These are phyloP conservation scores for Eutrema yunnanense DNA, from an alignment of 345 rosid species.

Conservation along the genomic window DNA sequence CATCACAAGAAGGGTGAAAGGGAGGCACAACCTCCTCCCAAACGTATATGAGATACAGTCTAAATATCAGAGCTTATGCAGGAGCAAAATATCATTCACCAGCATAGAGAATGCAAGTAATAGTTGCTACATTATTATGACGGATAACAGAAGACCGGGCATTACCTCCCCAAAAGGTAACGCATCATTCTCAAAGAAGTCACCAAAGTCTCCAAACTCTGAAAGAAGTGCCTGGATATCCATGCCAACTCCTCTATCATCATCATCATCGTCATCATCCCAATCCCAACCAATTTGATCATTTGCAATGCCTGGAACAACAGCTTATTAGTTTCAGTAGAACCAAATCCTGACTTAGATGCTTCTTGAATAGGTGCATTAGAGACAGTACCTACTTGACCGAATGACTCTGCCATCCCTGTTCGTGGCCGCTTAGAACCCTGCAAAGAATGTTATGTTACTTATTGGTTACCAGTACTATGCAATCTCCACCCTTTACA, in stretches of 20 bases:
- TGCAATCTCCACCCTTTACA: constrained; percentile 1
- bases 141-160: not conserved
- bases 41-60: not conserved
- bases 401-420: constrained; percentile 57
- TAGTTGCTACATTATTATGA: not conserved
- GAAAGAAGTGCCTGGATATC: constrained; percentile 96
- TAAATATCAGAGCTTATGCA: not conserved
- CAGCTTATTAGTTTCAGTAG: constrained; percentile 48
- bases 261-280: constrained; percentile 53
- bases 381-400: constrained; percentile 51
- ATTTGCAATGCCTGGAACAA: constrained; percentile 55
- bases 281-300: constrained; percentile 85
- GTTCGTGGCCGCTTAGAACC: constrained; percentile 81
- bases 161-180: constrained; percentile 99
- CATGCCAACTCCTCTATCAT: constrained; percentile 80
- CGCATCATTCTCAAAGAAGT: constrained; percentile 87
- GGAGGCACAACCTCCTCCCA: constrained; percentile 3
- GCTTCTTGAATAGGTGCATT: constrained; percentile 43
- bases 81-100: constrained; percentile 8
- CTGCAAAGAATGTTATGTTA: constrained; percentile 40
- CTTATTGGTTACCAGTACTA: not conserved
- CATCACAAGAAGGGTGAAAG: not conserved
- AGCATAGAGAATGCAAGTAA: not conserved
- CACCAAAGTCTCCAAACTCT: constrained; percentile 98
- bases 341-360: constrained; percentile 49